These are phyloP conservation scores for Naganishia onofrii DNA, from an alignment of 768 basidiomycete genomes.

Conservation along the genomic window DNA sequence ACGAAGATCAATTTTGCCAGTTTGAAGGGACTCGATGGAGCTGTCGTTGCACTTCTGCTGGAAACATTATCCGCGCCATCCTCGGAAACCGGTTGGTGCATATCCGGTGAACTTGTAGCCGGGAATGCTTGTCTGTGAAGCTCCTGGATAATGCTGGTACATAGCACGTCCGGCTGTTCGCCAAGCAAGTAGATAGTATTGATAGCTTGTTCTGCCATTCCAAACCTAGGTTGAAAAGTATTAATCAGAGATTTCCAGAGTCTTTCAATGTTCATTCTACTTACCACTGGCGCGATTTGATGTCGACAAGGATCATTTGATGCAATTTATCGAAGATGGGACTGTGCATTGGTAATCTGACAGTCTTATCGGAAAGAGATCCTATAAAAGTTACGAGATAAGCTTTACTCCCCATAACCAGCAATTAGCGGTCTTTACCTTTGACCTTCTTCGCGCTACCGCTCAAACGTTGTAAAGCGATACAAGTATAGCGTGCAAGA, in stretches of 20 bases:
- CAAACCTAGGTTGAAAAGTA: slow-evolving; percentile 59
- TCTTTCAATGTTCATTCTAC: slow-evolving; percentile 1
- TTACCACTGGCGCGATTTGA: slow-evolving; percentile 79
- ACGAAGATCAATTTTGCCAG: slow-evolving; percentile 91
- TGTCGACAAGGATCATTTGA: slow-evolving; percentile 74
- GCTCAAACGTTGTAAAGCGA: slow-evolving; percentile 84
- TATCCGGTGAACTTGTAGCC: slow-evolving; percentile 4
- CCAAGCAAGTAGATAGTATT: slow-evolving; percentile 93
- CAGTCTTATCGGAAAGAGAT: slow-evolving; percentile 78
- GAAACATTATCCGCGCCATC: neutral
- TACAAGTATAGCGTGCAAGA: slow-evolving; percentile 87
- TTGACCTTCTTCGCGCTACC: slow-evolving; percentile 97
- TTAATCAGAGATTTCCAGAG: neutral
- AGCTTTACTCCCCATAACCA: slow-evolving; percentile 12
- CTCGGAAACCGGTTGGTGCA: slow-evolving; percentile 16
- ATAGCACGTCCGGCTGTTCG: slow-evolving; percentile 84
- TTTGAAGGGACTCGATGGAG: slow-evolving; percentile 7
- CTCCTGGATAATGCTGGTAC: slow-evolving; percentile 74
- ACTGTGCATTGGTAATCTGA: slow-evolving; percentile 82
- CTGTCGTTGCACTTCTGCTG: neutral
- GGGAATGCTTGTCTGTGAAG: slow-evolving; percentile 72
- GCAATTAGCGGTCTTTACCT: slow-evolving; percentile 57
- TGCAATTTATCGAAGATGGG: slow-evolving; percentile 79
- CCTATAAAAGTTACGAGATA: slow-evolving; percentile 55
- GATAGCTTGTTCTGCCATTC: slow-evolving; percentile 91